Evolutionary conservation across 2,329 filamentous ascomycete genomes (phyloP).

Genomic region (Ceratocystis eucalypticola): DNA sequence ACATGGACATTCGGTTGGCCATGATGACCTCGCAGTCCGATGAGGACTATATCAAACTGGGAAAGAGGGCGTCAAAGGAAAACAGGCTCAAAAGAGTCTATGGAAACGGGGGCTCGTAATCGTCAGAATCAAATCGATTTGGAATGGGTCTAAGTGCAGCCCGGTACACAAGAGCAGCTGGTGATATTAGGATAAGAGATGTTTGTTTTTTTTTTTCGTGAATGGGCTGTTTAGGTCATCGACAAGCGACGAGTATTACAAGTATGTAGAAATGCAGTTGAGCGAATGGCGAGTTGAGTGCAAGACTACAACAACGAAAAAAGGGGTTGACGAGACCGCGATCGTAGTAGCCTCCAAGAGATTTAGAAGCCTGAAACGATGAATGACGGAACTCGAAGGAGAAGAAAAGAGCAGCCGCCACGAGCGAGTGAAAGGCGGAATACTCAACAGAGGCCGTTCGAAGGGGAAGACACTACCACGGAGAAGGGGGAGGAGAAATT

Average conservation of each 20-base stretch:
- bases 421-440: conserved; percentile 15
- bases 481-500: conserved; percentile 11
- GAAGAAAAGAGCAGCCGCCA: neutral
- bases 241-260: neutral
- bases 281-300: neutral
- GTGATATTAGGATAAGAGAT: neutral
- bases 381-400: neutral
- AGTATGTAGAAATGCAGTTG: neutral
- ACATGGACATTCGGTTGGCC: conserved; percentile 56
- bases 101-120: neutral
- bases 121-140: neutral
- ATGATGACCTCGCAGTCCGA: conserved; percentile 28
- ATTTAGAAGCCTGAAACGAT: too few species aligned
- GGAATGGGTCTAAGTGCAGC: neutral
- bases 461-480: neutral
- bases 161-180: neutral
- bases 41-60: neutral
- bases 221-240: neutral
- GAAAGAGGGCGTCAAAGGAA: neutral
- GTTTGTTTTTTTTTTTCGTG: neutral
- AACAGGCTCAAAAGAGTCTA: neutral
- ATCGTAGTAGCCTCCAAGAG: too few species aligned
- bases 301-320: neutral
- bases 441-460: neutral
- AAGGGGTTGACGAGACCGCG: neutral